phyloP scores from a whole-genome alignment of 2,329 filamentous ascomycete genomes.

The Aspergillus caelatus region DNA sequence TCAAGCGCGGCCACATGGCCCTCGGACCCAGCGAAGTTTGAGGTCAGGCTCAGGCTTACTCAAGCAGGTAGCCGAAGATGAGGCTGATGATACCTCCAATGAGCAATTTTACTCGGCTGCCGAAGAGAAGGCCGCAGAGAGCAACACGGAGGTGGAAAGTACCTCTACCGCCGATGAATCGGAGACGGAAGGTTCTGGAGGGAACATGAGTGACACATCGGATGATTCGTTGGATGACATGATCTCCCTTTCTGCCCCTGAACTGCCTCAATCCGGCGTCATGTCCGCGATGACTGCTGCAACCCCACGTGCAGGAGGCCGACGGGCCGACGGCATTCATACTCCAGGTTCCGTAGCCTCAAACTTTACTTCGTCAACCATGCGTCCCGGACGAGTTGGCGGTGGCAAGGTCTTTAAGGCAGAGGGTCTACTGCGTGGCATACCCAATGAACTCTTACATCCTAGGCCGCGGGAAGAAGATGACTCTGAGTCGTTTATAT shows the following conservation, averaged over 20 bases:
- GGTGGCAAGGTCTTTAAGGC: constrained; percentile 79
- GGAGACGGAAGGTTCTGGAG: constrained; percentile 57
- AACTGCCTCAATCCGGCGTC: constrained; percentile 75
- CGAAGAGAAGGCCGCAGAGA: constrained; percentile 65
- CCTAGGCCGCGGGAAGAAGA: constrained; percentile 84
- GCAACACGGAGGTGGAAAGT: constrained; percentile 52
- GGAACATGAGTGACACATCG: constrained; percentile 73
- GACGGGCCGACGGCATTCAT: constrained; percentile 71
- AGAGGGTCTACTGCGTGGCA: constrained; percentile 71
- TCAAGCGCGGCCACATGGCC: constrained; percentile 53
- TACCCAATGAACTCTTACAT: constrained; percentile 79
- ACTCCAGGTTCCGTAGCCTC: constrained; percentile 91
- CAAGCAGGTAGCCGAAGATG: constrained; percentile 61
- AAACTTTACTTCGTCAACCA: constrained; percentile 80
- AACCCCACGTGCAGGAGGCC: constrained; percentile 74
- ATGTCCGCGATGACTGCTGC: constrained; percentile 78
- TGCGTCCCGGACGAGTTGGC: constrained; percentile 69
- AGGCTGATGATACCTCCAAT: constrained; percentile 79
- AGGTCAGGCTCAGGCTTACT: constrained; percentile 55
- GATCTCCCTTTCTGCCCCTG: constrained; percentile 83
- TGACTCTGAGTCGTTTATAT: constrained; percentile 82
- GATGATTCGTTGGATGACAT: constrained; percentile 93
- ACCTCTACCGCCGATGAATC: constrained; percentile 62
- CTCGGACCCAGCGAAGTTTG: constrained; percentile 46
- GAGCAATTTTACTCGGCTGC: constrained; percentile 93